phyloP scores from a whole-genome alignment of 2,329 filamentous ascomycete genomes.

The Emericellopsis atlantica region DNA sequence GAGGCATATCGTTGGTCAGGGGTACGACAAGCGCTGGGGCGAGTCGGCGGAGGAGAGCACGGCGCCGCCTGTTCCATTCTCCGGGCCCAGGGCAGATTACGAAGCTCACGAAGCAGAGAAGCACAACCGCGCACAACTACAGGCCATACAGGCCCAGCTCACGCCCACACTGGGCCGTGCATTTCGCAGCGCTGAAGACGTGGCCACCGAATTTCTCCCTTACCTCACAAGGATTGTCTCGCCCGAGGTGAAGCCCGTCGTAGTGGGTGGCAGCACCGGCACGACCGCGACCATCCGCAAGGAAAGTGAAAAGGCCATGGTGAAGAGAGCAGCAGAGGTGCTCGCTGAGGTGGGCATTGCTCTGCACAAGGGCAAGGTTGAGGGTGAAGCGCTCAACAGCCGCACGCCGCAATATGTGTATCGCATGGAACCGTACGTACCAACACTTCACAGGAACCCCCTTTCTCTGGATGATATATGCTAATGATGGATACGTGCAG shows the following conservation, averaged over 20 bases:
- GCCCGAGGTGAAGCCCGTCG: constrained; percentile 81
- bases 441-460: background rate
- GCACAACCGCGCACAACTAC: constrained; percentile 61
- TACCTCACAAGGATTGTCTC: constrained; percentile 75
- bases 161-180: constrained; percentile 59
- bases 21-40: constrained; percentile 34
- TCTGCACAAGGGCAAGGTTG: constrained; percentile 71
- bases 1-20: constrained; percentile 26
- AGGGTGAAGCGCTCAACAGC: constrained; percentile 47
- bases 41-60: constrained; percentile 30
- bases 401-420: constrained; percentile 69
- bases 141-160: constrained; percentile 59
- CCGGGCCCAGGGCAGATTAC: constrained; percentile 71
- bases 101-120: constrained; percentile 71
- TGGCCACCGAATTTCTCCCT: constrained; percentile 74
- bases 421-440: constrained; percentile 81
- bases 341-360: constrained; percentile 73
- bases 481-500: constrained; percentile 17
- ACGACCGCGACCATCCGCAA: constrained; percentile 77
- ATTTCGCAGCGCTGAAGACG: constrained; percentile 66
- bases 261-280: constrained; percentile 56
- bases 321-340: constrained; percentile 65
- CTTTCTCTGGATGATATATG: background rate
- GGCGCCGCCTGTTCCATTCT: constrained; percentile 56
- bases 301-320: constrained; percentile 70